Conservation (phyloP, 202 grass and related monocot species). For the Panicum hallii region DNA sequence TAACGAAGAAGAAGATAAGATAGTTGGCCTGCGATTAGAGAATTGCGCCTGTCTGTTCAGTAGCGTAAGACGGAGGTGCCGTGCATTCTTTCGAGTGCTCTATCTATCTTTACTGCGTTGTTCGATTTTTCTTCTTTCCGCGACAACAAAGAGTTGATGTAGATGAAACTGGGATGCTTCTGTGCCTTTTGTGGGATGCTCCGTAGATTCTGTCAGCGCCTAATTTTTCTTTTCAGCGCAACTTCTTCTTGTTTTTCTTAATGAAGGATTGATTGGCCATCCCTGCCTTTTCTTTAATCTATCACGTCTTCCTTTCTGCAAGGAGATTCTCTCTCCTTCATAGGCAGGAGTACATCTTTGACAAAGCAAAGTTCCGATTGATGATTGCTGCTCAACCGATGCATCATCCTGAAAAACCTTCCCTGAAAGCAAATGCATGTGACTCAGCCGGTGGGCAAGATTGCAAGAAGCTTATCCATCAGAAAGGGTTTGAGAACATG, state of each 20-base stretch:
- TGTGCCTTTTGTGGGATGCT: constrained; percentile 19
- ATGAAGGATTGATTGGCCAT: background rate
- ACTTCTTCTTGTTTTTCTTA: background rate
- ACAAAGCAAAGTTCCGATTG: background rate
- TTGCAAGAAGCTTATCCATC: background rate
- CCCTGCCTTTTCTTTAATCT: background rate
- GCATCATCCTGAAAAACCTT: background rate
- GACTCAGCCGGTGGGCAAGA: background rate
- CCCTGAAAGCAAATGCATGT: background rate
- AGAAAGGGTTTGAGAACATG: background rate
- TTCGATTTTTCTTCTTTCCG: background rate
- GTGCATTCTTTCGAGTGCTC: background rate
- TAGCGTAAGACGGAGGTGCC: background rate
- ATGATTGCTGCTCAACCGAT: background rate
- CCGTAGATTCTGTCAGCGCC: background rate
- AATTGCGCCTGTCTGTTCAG: background rate
- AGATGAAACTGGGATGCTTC: background rate
- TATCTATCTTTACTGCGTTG: background rate
- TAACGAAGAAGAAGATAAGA: background rate
- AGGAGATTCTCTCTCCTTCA: background rate
- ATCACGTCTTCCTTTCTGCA: background rate
- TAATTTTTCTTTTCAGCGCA: background rate
- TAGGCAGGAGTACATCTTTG: background rate
- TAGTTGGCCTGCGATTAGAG: constrained; percentile 10
- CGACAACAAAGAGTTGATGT: constrained; percentile 1